Evolutionary conservation across 2,329 filamentous ascomycete species (phyloP), one percentile per base, ranked within the genome.

Genomic region (Stachybotrys chartarum): DNA sequence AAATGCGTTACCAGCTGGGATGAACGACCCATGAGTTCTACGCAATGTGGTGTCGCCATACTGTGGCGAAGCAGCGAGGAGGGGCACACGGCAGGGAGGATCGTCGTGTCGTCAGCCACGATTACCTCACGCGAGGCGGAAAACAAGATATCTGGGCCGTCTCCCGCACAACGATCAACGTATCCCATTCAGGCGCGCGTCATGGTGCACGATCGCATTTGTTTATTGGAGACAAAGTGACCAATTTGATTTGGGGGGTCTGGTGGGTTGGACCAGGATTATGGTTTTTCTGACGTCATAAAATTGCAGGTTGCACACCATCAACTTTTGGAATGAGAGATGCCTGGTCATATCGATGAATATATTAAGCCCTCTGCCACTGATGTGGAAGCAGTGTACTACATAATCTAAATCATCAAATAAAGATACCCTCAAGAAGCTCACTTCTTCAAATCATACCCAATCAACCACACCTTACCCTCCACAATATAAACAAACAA

Each of bases 401-500:
- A 6, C 14, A 14, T 3, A 42, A 14, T 42, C n/a, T 42, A 2
- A 10, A 10, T 14, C 8, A 42, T 14, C 35, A 42, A 51, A 51
- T 5, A 44, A 42, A 42, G n/a, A 24, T 11, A 42, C 12, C 44
- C 50, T 30, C 3, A 24, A 50, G 30, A 50, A 18, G 17, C 35
- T 57, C 53, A 53, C 53, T 32, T 52, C 54, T 51, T 47, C 50
- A 31, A 7, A 54, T 10, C 35, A 46, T 17, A 53, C 35, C 51
- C 7, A 32, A 52, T 18, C 55, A 55, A 55, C 18, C 24, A 18
- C 39, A 56, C 24, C 50, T 17, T 48, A 39, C 12, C 31, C 45
- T 51, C 35, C 42, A n/a, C 47, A 47, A 49, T 16, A 55, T 17
- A 42, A 53, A 54, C 35, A 53, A 55, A 56, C 35, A 31, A 57